These are phyloP conservation scores for Lasiodiplodia sp. DNA, from an alignment of 2,329 filamentous ascomycete species.

Conservation along the genomic window DNA sequence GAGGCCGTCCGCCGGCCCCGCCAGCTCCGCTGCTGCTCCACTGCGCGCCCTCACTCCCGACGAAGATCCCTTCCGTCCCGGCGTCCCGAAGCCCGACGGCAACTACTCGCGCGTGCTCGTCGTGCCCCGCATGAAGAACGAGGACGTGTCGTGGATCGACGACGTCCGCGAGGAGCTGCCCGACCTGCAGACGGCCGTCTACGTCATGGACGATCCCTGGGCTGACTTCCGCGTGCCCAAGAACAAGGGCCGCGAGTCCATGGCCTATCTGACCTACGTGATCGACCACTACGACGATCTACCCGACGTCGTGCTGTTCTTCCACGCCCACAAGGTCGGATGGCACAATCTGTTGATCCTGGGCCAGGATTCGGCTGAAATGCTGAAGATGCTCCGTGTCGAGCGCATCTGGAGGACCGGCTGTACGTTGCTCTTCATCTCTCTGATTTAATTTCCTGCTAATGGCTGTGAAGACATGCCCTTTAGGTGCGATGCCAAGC, in stretches of 20 bases:
- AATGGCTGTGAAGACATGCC: constrained; percentile 5
- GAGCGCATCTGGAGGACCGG: constrained; percentile 60
- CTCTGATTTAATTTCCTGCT: constrained; percentile 56
- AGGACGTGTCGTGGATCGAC: constrained; percentile 47
- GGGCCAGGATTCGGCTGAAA: constrained; percentile 58
- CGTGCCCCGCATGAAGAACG: constrained; percentile 47
- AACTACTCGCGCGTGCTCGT: constrained; percentile 48
- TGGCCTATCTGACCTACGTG: constrained; percentile 68
- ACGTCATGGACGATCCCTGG: constrained; percentile 60
- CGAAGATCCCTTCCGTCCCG: constrained; percentile 29
- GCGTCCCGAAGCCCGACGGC: constrained; percentile 41
- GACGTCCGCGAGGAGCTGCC: constrained; percentile 38
- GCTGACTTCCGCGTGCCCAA: constrained; percentile 60
- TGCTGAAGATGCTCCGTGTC: constrained; percentile 59
- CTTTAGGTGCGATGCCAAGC: constrained; percentile 62
- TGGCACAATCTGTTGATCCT: constrained; percentile 68
- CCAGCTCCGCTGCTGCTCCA: constrained; percentile 14
- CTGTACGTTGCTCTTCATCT: neutral
- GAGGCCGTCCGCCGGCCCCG: constrained; percentile 12
- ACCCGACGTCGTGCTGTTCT: constrained; percentile 66
- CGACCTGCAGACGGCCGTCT: constrained; percentile 52
- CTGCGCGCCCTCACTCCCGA: constrained; percentile 19
- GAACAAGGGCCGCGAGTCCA: constrained; percentile 69
- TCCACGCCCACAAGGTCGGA: constrained; percentile 61
- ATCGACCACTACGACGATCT: constrained; percentile 68